Evolutionary conservation across 75 land plant genomes (phyloP), one percentile per base, ranked within the genome.

Genomic region (Ceratopteris richardii): DNA sequence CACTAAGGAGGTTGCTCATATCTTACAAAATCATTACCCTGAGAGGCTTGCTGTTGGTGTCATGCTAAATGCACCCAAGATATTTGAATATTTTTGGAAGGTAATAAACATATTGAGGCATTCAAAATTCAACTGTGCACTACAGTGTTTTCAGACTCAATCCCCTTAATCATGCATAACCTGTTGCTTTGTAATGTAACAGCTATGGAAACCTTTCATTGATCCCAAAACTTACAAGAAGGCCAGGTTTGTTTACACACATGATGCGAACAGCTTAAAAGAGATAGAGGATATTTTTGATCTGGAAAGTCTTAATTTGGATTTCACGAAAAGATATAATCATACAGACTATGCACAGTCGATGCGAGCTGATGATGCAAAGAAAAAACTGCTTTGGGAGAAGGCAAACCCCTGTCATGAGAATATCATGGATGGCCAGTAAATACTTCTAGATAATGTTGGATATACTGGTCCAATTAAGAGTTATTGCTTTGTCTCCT

Each of bases 1-100:
- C 29, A 75, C 85, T 18, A 78, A 87, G 18, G 98, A 86, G 46
- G 80, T 82, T 51, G 55, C 60, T 46, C 54, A 81, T 66, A 76
- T 93, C 44, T 46, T 90, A 60, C 98, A 89, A 63, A 93, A 72
- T 56, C 87, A 89, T 64, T 93, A 93, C 61, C 98, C 98, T 0
- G 91, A 93, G 72, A 81, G 98, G 76, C 81, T 90, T 9, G 72
- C 60, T 10, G 29, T 68, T 48, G 79, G 79, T 0, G 52, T 89
- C 51, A 80, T 93, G 6, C 90, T 78, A 55, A 89, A 80, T 59
- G 90, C 98, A n/a, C 98, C 98, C 7, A 61, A 78, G 44, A 66
- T 90, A 17, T 93, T 89, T 66, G 80, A 86, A 58, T 51, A 87
- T 2, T 89, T 93, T 55, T 93, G 79, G 79, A 80, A 67, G 78